Evolutionary conservation across 2,329 filamentous ascomycete species (phyloP).

Genomic region (Coccinonectria pachysandricola): DNA sequence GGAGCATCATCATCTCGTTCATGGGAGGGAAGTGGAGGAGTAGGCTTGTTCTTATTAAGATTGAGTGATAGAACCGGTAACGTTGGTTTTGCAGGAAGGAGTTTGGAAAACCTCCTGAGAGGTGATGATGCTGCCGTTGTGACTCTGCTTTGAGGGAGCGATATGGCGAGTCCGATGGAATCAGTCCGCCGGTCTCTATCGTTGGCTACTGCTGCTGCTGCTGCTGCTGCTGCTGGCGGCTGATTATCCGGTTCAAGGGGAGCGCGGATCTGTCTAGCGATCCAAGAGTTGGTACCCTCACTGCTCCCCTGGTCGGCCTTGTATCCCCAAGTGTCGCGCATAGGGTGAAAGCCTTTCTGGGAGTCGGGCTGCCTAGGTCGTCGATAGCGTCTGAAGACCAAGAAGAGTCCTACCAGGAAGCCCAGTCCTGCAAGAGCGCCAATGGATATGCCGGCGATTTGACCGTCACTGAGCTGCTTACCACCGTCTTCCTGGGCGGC

Average conservation of each 20-base stretch:
- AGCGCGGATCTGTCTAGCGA: conserved; percentile 13
- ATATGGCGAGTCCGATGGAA: conserved; percentile 36
- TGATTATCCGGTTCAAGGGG: conserved; percentile 9
- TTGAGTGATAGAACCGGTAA: conserved; percentile 22
- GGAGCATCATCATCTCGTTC: conserved; percentile 6
- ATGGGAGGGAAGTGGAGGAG: conserved; percentile 6
- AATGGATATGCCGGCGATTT: conserved; percentile 49
- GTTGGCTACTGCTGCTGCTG: too few relatives aligned
- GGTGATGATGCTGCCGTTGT: conserved; percentile 13
- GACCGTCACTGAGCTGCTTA: conserved; percentile 25
- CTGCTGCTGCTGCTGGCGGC: too few relatives aligned
- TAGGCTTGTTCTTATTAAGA: conserved; percentile 9
- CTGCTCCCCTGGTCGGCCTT: conserved; percentile 17
- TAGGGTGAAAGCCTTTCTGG: conserved; percentile 28
- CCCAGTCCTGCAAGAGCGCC: conserved; percentile 40
- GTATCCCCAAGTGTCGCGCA: conserved; percentile 28
- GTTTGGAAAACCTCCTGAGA: conserved; percentile 28
- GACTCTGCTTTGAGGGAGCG: conserved; percentile 17
- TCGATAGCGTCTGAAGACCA: conserved; percentile 33
- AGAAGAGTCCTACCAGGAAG: conserved; percentile 37
- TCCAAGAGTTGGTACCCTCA: conserved; percentile 18
- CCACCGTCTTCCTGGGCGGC: conserved; percentile 7
- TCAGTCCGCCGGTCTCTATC: too few relatives aligned
- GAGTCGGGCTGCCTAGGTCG: conserved; percentile 27
- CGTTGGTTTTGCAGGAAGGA: conserved; percentile 36